Percentiles rank a stretch among this genome's conserved stretches.
Evolutionary conservation across 164 flowering plant species (phyloP).

Genomic region (Vitis rotundifolia): DNA sequence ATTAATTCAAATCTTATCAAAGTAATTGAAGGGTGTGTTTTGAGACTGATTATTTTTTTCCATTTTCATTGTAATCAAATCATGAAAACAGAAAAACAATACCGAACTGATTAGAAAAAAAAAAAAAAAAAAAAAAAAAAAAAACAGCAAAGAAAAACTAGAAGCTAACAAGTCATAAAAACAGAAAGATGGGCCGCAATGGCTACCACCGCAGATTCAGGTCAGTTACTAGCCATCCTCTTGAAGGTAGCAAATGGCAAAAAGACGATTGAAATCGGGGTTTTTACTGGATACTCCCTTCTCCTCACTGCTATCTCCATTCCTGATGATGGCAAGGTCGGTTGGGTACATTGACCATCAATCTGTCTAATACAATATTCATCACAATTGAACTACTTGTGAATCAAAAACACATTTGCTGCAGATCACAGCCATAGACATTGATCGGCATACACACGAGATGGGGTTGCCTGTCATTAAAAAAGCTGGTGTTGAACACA

Average conservation of each 20-base stretch:
- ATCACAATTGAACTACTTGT: too few relatives aligned
- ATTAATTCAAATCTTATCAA: too few relatives aligned
- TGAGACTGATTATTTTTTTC: too few relatives aligned
- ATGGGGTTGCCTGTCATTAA: constrained; percentile 47
- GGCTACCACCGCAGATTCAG: constrained; percentile 44
- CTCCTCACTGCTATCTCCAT: constrained; percentile 53
- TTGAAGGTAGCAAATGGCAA: constrained; percentile 51
- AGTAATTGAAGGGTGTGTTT: too few relatives aligned
- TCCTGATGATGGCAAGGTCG: constrained; percentile 44
- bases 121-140: too few relatives aligned
- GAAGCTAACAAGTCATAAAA: too few relatives aligned
- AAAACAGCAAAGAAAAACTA: too few relatives aligned
- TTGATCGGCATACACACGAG: constrained; percentile 43
- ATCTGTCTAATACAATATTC: too few relatives aligned
- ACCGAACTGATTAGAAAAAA: too few relatives aligned
- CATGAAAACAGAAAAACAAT: too few relatives aligned
- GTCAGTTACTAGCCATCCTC: constrained; percentile 41
- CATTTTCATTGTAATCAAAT: too few relatives aligned
- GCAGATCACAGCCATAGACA: constrained; percentile 41
- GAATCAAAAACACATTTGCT: too few relatives aligned
- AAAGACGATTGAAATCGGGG: constrained; percentile 54
- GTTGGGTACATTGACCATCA: neutral
- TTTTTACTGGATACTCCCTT: constrained; percentile 61
- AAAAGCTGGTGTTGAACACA: constrained; percentile 49
- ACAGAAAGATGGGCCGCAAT: constrained; percentile 24